Base-by-base conservation (phyloP, 495 filamentous ascomycete species). In the Xylaria telfairii region DNA sequence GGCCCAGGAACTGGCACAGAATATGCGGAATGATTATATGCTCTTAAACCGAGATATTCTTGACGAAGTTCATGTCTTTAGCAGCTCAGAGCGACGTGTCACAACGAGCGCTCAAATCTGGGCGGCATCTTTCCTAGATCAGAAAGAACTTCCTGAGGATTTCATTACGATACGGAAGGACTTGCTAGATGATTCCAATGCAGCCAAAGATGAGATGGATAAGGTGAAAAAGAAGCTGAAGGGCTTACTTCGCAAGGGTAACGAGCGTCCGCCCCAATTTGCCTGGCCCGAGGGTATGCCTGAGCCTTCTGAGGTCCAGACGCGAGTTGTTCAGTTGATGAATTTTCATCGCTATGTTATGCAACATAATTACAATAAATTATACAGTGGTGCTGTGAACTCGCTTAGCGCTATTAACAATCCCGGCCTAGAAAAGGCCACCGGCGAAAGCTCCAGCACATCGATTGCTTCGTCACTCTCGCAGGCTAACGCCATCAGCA, bases 161-260 rank as follows among this genome's bases (percentile, higher is more conserved):
- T 92, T 90, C 66, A 95, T 98, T 72, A 90, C 90, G 61, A 88
- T 98, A 68, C 89, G 96, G 53, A 99, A 99, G 78, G 94, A 98
- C 79, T 86, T 99, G 2, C 85, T 99, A 8, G 96, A 99, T 78
- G 96, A 99, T 77, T 97, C 94, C 1, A 99, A 99, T 81, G 96
- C 96, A n/a, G 96, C 96, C 65, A 99, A 99, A 79, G 96, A 98
- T 81, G 95, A 96, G 74, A 99, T 98, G 95, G 96, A 99, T 81
- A 97, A 96, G 78, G 96, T 99, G 57, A 99, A 99, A 85, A 98
- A 98, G 87, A 97, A 96, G 88, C 85, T 99, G 6, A 99, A 99
- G 82, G 88, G 91, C 2, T 85, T 99, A 46, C 82, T 99, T 65
- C 88, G 96, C 32, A 91, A 96, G 78, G 96, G 96, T 3, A 93